Base-by-base conservation (phyloP, 176 grass and related monocot species). In the Dendrocalamus sinicus region DNA sequence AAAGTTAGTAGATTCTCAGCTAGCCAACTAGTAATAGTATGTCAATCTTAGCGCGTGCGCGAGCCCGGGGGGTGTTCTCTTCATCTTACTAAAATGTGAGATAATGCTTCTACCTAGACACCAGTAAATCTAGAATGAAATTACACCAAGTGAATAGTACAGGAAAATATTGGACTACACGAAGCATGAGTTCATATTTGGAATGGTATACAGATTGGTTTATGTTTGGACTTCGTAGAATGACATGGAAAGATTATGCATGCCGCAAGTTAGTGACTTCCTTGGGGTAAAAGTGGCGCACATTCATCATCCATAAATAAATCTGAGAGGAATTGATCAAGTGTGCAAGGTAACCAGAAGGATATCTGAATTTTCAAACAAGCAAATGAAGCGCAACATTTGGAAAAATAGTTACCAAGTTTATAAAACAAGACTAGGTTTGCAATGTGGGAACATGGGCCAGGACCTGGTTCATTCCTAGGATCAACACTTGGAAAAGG, bases 1-100 rank as follows among this genome's bases (percentile, higher is more conserved):
- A 86, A 47, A 84, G 39, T 46, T 80, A 60, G 32, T 44, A 37
- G 84, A 23, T 63, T 79, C 35, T 74, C 59, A 72, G 76, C 30
- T 26, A 82, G 73, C 24, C 15, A 73, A 71, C 80, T 69, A 87
- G 16, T 26, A 65, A 66, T 50, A 71, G 37, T 26, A 40, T 28
- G 10, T 75, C 67, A 76, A 83, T 76, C 41, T 62, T 72, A 35
- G 32, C 30, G 32, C 2, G 32, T 32, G 28, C 28, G 28, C 28
- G 28, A 30, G 28, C 28, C 30, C 2, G 30, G 30, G 30, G 30
- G 30, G 30, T 2, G 30, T 32, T 30, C 30, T 32, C 32, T 55
- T 69, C 13, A 20, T 24, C 12, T 64, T 14, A 40, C 23, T 6
- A 87, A 82, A 48, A 87, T 12, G 12, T 47, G 22, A 73, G 22